Conservation (phyloP, 805 yeast genomes). For the Ogataea philodendri region DNA sequence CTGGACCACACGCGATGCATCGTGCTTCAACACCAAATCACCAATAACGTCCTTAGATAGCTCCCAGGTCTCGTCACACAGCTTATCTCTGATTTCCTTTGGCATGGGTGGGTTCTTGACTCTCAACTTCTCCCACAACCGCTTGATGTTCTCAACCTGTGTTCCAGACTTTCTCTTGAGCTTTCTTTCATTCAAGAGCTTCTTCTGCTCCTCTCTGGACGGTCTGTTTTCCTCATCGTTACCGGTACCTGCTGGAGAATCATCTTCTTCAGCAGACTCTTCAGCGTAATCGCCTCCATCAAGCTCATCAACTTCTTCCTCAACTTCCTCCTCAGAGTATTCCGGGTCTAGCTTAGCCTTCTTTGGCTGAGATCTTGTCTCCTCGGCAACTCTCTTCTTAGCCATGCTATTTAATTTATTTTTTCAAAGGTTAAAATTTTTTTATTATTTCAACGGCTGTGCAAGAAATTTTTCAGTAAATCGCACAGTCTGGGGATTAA, state of each 20-base stretch:
- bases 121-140: constrained; percentile 87
- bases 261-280: constrained; percentile 29
- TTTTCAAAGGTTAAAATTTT: constrained; percentile 12
- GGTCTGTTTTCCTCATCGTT: constrained; percentile 46
- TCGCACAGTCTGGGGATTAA: constrained; percentile 31
- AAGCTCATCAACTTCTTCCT: constrained; percentile 36
- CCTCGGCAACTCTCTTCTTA: constrained; percentile 12
- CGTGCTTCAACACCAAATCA: constrained; percentile 91
- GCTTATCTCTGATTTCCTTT: constrained; percentile 68
- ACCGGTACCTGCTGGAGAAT: constrained; percentile 23
- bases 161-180: constrained; percentile 82
- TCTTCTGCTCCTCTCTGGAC: constrained; percentile 81
- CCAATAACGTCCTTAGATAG: constrained; percentile 71
- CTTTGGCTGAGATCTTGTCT: constrained; percentile 13
- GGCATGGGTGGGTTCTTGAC: constrained; percentile 81
- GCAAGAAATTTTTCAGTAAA: constrained; percentile 21
- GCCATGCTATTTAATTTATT: constrained; percentile 6
- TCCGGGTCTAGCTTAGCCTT: constrained; percentile 28
- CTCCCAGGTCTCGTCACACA: constrained; percentile 83
- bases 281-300: constrained; percentile 34
- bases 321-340: constrained; percentile 15
- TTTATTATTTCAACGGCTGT: constrained; percentile 9
- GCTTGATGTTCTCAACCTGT: constrained; percentile 80
- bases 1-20: constrained; percentile 94
- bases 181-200: constrained; percentile 76